Base-by-base conservation (phyloP, 2,329 filamentous ascomycete species). In the Trichothecium sympodiale region DNA sequence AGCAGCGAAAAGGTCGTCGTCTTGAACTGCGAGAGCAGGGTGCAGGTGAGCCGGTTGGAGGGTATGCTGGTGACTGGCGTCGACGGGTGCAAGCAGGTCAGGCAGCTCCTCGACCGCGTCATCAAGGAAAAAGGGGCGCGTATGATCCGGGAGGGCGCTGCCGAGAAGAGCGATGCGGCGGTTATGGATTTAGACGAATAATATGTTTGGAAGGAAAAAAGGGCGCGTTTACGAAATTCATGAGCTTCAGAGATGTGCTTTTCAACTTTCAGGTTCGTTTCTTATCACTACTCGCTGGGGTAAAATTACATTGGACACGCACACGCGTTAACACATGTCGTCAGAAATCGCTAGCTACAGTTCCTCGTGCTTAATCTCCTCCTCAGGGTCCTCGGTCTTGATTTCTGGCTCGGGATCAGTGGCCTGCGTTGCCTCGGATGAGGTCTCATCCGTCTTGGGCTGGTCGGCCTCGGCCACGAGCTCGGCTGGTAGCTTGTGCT, bases 61-160 rank as follows among this genome's bases (percentile, higher is more conserved):
- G 83, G 83, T 1, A 94, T 98, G 88, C 63, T 98, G 47, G 86
- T 84, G 0, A 86, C 94, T 2, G 89, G 83, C 0, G 77, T 95
- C 33, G 88, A 95, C 54, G 91, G 88, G 5, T 96, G 89, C 58
- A 86, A 81, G 59, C 81, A 88, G 54, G 78, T 96, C 28, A 73
- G 84, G 43, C 71, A 77, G 45, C 81, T 94, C 34, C 54, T 98
- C 49, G 88, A 96, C 56, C 67, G 69, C 6, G 80, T 93, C 12
- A 79, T 96, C 31, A 76, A 80, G 52, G 74, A 74, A 31, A 79
- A 80, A 56, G 83, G 83, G 4, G 65, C 61, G 40, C 69, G 67
- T 53, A 74, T 85, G 62, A 56, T 85, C 12, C 62, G 64, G 30
- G 72, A 74, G 43, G 70, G 69, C 1, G 60, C 62, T 4, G 62